Conservation (phyloP, 2,329 filamentous ascomycete species). For the Cordyceps fumosorosea region DNA sequence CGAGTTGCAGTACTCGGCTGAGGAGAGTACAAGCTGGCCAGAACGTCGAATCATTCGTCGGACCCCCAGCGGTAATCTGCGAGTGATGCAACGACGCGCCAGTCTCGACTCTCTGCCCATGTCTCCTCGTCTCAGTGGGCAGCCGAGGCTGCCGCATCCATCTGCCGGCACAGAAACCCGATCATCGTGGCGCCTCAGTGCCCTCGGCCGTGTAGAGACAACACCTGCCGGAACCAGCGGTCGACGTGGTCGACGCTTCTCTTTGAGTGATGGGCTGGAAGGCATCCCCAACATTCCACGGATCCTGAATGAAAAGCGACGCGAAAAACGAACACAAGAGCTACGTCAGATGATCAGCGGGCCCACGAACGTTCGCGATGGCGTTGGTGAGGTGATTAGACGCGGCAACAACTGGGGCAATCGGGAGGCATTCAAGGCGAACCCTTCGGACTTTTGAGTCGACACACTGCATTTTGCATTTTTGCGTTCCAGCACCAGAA, state of each 20-base stretch:
- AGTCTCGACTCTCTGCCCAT: conserved; percentile 38
- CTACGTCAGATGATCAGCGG: conserved; percentile 54
- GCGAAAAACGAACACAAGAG: conserved; percentile 52
- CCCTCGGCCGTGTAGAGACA: conserved; percentile 22
- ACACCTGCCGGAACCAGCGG: conserved; percentile 19
- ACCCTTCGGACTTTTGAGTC: background rate
- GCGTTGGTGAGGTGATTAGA: conserved; percentile 50
- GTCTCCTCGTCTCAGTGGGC: conserved; percentile 26
- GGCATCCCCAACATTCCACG: conserved; percentile 48
- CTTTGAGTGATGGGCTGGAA: conserved; percentile 42
- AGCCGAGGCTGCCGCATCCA: conserved; percentile 22
- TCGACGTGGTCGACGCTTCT: conserved; percentile 24
- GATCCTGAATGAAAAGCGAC: conserved; percentile 49
- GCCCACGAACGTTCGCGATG: conserved; percentile 51
- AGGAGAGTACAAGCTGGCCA: conserved; percentile 29
- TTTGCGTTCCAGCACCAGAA: background rate
- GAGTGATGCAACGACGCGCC: conserved; percentile 48
- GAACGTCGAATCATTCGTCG: conserved; percentile 54
- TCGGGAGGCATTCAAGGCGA: background rate
- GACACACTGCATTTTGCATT: background rate
- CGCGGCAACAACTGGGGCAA: conserved; percentile 24
- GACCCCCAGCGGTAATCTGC: conserved; percentile 52
- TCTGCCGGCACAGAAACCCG: conserved; percentile 8
- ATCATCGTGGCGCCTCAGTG: conserved; percentile 24
- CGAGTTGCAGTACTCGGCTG: conserved; percentile 22